phyloP scores from a whole-genome alignment of 306 rosid genomes.

The Rosa multiflora region DNA sequence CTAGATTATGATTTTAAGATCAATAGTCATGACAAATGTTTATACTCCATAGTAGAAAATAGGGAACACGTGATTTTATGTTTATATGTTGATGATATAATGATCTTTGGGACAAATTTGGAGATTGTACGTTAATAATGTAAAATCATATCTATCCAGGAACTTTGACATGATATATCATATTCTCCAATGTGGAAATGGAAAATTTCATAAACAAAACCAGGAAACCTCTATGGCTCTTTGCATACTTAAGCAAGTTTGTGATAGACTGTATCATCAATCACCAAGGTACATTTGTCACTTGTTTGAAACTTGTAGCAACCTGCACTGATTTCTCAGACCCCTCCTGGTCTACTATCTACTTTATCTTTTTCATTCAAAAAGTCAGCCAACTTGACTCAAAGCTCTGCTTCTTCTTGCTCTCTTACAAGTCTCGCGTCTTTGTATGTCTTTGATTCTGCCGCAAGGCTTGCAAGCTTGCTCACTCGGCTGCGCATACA shows the following conservation, averaged over 20 bases:
- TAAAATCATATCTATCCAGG: no score
- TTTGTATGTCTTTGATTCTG: slow-evolving; percentile 21
- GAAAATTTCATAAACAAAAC: background rate
- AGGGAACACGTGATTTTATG: no score
- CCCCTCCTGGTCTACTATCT: slow-evolving; percentile 31
- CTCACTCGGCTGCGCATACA: slow-evolving; percentile 40
- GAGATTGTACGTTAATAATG: no score
- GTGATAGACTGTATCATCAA: background rate
- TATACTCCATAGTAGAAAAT: no score
- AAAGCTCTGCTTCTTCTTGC: slow-evolving; percentile 23
- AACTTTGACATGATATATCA: no score
- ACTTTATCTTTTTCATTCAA: slow-evolving; percentile 14
- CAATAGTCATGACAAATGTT: no score
- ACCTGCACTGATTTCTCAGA: slow-evolving; percentile 1
- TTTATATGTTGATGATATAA: no score
- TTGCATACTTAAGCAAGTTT: background rate
- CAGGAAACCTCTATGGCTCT: no score
- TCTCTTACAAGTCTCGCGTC: slow-evolving; percentile 27
- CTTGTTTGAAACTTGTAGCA: background rate
- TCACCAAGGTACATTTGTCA: background rate
- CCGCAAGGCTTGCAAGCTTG: slow-evolving; percentile 30
- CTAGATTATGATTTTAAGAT: no score
- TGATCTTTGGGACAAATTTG: no score
- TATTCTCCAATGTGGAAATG: background rate
- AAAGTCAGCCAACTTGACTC: slow-evolving; percentile 15